Base-by-base conservation (phyloP, 1,284 basidiomycete genomes). In the Pseudomicrostroma phylloplanum region DNA sequence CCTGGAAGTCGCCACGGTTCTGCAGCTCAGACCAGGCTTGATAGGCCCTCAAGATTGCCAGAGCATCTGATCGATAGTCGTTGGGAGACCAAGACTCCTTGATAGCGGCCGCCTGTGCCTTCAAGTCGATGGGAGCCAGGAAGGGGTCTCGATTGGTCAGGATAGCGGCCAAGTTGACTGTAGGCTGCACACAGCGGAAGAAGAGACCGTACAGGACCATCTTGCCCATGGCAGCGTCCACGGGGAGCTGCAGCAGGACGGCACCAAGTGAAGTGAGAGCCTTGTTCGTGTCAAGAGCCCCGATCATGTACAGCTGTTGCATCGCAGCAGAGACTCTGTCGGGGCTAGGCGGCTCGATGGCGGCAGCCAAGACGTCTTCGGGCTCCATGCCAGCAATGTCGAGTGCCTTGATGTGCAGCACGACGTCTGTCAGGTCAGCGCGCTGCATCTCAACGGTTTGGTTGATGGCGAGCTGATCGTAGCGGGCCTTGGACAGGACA, bases 371-470 rank as follows among this genome's bases (percentile, higher is more conserved):
- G 25, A 96, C 92, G 62, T 92, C 88, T 76, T 96, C 90, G 19
- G 91, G 90, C 40, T 86, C 82, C 86, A 92, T 87, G 57, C 87
- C 87, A 6, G 91, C 89, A 78, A 96, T 90, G 75, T 92, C 88
- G 55, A 96, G 85, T n/a, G 92, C 93, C 76, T 96, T 97, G 81
- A 97, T 87, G 78, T 94, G 92, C 93, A 78, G 91, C 70, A 77
- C 76, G 21, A 77, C 73, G 59, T 78, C 76, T 61, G 73, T 78
- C 49, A 79, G 67, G 60, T 79, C 77, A 15, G 67, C 66, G 39
- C 92, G 86, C 81, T 92, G 92, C 92, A 97, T 97, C 81, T 96
- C 93, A 46, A 96, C 93, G 0, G 88, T 88, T 80, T 93, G 91
- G 76, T 96, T 88, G 41, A 90, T 85, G 63, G 87, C 84, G 54